Percentiles rank a stretch among this genome's conserved stretches.
These are phyloP conservation scores for Phytophthora foliorum DNA, from an alignment of 352 stramenopile species.

Conservation along the genomic window DNA sequence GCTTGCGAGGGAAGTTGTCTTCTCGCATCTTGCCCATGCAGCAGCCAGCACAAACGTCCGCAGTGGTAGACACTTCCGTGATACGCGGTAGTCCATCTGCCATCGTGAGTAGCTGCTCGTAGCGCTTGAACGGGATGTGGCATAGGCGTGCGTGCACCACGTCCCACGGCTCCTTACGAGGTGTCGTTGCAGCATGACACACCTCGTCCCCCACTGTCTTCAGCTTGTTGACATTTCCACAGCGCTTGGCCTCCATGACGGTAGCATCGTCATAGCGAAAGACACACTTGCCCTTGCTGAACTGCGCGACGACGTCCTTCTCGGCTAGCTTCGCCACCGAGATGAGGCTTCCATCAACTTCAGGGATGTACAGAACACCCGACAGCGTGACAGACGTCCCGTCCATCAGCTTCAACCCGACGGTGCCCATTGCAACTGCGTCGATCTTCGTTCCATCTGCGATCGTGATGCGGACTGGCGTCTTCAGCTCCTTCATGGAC, in stretches of 20 bases:
- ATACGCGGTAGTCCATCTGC: constrained; percentile 10
- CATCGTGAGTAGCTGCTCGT: constrained; percentile 17
- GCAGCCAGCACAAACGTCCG: constrained; percentile 4
- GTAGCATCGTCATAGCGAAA: constrained; percentile 11
- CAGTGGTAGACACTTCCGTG: neutral
- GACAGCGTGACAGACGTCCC: constrained; percentile 13
- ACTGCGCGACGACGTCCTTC: constrained; percentile 22
- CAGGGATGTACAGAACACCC: constrained; percentile 26
- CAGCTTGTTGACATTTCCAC: constrained; percentile 28
- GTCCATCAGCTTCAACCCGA: constrained; percentile 21
- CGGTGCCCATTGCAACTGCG: constrained; percentile 24
- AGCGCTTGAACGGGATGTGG: no score
- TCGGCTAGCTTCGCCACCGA: constrained; percentile 25
- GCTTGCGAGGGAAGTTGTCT: constrained; percentile 9
- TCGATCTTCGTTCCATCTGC: constrained; percentile 31
- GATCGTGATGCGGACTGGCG: no score
- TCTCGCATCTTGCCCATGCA: constrained; percentile 23
- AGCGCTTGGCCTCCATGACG: constrained; percentile 25
- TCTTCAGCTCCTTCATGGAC: no score
- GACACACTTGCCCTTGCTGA: constrained; percentile 26
- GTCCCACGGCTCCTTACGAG: no score
- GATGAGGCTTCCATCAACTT: no score
- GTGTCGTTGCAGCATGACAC: constrained; percentile 6
- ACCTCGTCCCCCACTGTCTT: constrained; percentile 25
- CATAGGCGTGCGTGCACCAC: no score